Conservation (phyloP, 208 protist species). For the Strigomonas galati region DNA sequence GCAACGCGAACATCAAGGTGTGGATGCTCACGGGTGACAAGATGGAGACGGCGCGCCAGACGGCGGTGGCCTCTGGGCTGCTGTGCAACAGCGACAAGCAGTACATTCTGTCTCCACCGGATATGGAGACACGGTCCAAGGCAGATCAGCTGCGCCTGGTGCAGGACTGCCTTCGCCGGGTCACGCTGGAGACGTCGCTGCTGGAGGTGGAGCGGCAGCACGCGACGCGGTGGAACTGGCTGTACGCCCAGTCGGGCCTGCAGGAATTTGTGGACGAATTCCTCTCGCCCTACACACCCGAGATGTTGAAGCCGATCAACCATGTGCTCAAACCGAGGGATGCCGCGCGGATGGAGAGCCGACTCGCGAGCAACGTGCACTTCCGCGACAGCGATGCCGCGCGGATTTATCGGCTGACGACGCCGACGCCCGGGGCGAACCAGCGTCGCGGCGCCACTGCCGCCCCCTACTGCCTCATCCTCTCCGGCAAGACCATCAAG, state of each 20-base stretch:
- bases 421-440: neutral
- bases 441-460: neutral
- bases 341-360: neutral
- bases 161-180: conserved; percentile 22
- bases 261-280: conserved; percentile 62
- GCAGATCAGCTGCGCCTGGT: conserved; percentile 43
- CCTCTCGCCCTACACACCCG: conserved; percentile 25
- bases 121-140: conserved; percentile 22
- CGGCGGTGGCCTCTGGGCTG: conserved; percentile 77
- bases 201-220: conserved; percentile 17
- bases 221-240: conserved; percentile 18
- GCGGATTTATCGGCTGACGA: conserved; percentile 3
- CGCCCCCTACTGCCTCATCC: conserved; percentile 25
- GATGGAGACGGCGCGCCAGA: conserved; percentile 95
- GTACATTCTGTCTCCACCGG: conserved; percentile 37
- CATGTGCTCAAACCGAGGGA: conserved; percentile 22
- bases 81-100: conserved; percentile 36
- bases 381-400: neutral
- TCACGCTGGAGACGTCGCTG: conserved; percentile 14
- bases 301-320: conserved; percentile 38
- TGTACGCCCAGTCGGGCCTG: conserved; percentile 45
- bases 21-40: conserved; percentile 99
- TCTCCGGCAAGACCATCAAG: conserved; percentile 57
- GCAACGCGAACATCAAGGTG: conserved; percentile 77
- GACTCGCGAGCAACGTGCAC: neutral